Base-by-base conservation (phyloP, 371 early-diverging fungal species). In the Encephalitozoon cuniculi region DNA sequence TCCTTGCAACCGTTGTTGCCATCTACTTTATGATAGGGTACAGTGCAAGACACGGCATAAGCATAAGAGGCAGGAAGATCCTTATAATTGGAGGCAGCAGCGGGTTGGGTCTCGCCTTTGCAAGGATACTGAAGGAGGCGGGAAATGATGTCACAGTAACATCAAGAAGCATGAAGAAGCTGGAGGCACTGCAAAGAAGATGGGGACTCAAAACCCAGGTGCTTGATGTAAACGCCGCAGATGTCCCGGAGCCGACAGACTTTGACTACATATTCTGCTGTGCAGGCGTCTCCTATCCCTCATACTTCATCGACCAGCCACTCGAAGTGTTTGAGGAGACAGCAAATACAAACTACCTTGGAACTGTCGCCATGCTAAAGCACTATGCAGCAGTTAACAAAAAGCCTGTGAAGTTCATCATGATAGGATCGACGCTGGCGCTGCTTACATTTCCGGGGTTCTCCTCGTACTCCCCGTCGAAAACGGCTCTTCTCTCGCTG, bases 51-150 rank as follows among this genome's bases (percentile, higher is more conserved):
- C 32, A 49, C 51, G 39, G 21, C 8, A 63, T 34, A 72, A 72
- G 21, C 8, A 63, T 34, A 72, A 72, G 21, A 39, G 71, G 59
- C 21, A 84, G 79, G 41, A 90, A 90, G 81, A 89, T 90, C 55
- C 89, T 93, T 73, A 87, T 96, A 40, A 91, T 94, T 0, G 96
- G 96, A 66, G 95, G 92, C 73, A 92, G 92, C 75, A 88, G 89
- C 28, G 96, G 96, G 0, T 87, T 94, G 21, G 96, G 96, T 30
- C 88, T 89, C 68, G 87, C 89, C 2, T 75, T 94, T 3, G 94
- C 93, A 15, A 83, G 88, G 40, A 85, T 88, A 28, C 80, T 93
- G 55, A 90, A 88, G 7, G 86, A 86, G 34, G 84, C 81, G 37
- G 93, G 94, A 3, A 92, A 92, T 11, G 86, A 90, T 78, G 90